Base-by-base conservation (phyloP, 2,329 filamentous ascomycete species). In the Penicillium hesseltinei region DNA sequence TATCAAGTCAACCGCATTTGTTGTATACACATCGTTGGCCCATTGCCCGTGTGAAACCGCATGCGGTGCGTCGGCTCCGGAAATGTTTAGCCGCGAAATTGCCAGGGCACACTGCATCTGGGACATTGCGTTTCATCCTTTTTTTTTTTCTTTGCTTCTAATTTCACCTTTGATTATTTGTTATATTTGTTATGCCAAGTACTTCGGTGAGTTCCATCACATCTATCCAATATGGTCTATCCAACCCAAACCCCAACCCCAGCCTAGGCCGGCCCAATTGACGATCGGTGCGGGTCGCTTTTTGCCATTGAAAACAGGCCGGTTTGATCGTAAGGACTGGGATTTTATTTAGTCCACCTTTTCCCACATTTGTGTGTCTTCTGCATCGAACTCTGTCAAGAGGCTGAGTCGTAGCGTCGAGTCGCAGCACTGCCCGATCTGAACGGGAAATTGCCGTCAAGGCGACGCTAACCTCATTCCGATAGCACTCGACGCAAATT, bases 291-390 rank as follows among this genome's bases (percentile, higher is more conserved):
- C 54, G 49, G 49, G 25, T 38, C 49, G 21, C 43, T 31, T 25
- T 52, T 49, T 19, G 10, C 36, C 51, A 54, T 57, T 57, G 31
- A 52, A 25, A 57, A 57, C 19, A 46, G 38, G 49, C 35, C 54
- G 49, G 33, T 56, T 53, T 56, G 55, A 57, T 51, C 42, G 50
- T 23, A 43, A 43, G 33, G n/a, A 27, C 17, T 13, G 31, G 38
- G 44, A 39, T 51, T 36, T 29, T 43, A 13, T 44, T 29, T 17
- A 23, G 15, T 23, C 29, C 5, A 11, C 9, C 15, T 31, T 51
- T 39, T 38, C 42, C 42, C 42, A 47, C n/a, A 47, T 36, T 42
- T 46, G 11, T 31, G 21, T 51, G 13, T 46, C 23, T 48, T 36
- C 2, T 36, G 4, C 36, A 17, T 8, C 3, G 8, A 38, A 23